Base-by-base conservation (phyloP, 805 yeast genomes). In the Saccharomycopsis javanensis region DNA sequence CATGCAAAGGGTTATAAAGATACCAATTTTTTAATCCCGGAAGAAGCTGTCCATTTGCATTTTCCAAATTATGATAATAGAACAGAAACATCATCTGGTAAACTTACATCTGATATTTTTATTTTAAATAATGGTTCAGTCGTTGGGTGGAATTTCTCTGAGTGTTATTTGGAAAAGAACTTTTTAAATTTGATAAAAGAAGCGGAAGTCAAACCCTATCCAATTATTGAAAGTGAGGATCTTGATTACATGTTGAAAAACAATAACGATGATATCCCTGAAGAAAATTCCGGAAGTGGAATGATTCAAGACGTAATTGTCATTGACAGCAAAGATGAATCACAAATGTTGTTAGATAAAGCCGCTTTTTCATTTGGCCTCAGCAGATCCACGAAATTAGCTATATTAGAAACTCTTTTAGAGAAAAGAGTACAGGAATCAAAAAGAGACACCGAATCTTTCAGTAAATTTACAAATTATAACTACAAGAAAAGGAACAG, bases 351-450 rank as follows among this genome's bases (percentile, higher is more conserved):
- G 35, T 70, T 87, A 38, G 96, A 89, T 65, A 88, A 85, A 71
- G 86, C 90, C 8, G 96, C 97, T 0, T 90, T 90, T 69, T 85
- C 96, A 1, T 83, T 88, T 55, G 97, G 97, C 0, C 72, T 91
- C 33, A 85, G 96, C 0, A 72, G 97, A 63, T 87, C 96, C 1
- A 90, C 97, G 0, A 79, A 94, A 66, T 73, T 91, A 50, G 90
- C 96, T 0, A 82, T 89, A 1, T 69, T 91, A 38, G 97, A 91
- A 68, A 75, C 78, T 27, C 75, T 84, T 3, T 72, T 89, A 46
- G 97, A 90, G 62, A 71, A 77, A 28, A 86, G 85, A 64, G 79
- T 88, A n/a, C 70, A 68, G 35, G 67, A 79, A 54, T 84, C 95
- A 1, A 79, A 83, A 63, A 72, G 72, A 31, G 80, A 86, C 50